Percentiles rank a stretch among this genome's conserved stretches.
phyloP scores from a whole-genome alignment of 2,329 filamentous ascomycete species.

The Zasmidium angulare region DNA sequence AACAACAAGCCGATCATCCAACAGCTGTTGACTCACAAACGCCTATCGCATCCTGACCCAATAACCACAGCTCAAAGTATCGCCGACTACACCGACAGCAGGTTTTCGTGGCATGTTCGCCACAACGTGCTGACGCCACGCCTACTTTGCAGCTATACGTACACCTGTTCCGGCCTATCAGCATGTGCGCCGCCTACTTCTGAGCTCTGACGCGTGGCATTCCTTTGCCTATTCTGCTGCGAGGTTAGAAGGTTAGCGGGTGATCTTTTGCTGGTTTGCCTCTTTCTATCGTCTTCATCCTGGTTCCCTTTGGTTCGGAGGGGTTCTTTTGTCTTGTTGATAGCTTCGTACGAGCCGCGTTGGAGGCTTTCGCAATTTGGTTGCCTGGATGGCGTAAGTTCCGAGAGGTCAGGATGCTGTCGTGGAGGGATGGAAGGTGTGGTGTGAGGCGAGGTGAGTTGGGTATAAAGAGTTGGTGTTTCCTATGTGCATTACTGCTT shows the following conservation, averaged over 20 bases:
- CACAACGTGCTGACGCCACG: constrained; percentile 3
- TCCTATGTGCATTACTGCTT: not conserved
- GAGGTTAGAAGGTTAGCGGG: too few species aligned
- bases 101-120: too few species aligned
- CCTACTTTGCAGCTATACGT: constrained; percentile 17
- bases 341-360: constrained; percentile 18
- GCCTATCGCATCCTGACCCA: not conserved
- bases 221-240: constrained; percentile 16
- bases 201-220: constrained; percentile 14
- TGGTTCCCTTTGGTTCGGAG: constrained; percentile 6
- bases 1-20: not conserved
- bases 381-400: constrained; percentile 4
- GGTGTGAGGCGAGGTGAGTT: too few species aligned
- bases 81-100: not conserved
- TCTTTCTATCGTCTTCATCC: constrained; percentile 6
- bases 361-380: constrained; percentile 2
- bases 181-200: constrained; percentile 13
- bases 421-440: too few species aligned
- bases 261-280: constrained; percentile 11
- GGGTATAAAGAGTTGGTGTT: constrained; percentile 14
- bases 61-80: not conserved
- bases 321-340: constrained; percentile 2
- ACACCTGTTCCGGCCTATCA: constrained; percentile 20
- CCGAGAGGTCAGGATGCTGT: too few species aligned
- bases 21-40: not conserved